Base-by-base conservation (phyloP, 805 yeast species). In the Kluyveromyces dobzhanskii region DNA sequence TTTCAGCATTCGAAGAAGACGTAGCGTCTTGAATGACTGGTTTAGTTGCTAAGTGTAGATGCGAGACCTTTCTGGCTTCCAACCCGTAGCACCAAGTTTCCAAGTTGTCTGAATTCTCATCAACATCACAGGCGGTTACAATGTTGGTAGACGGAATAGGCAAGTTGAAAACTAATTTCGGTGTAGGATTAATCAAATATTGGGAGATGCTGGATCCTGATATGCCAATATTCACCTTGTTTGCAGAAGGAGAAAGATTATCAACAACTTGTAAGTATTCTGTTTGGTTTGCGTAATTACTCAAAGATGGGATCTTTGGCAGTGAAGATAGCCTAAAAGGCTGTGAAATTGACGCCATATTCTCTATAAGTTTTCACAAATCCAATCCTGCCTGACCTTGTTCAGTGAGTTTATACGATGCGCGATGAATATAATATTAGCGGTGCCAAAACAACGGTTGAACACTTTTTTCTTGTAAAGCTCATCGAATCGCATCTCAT, bases 161-260 rank as follows among this genome's bases (percentile, higher is more conserved):
- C 17, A 50, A 41, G 38, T 54, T 57, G 25, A 50, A 51, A 3
- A 56, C 46, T n/a, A 59, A 42, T 36, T 54, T 61, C 14, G 65
- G 65, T 2, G 64, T 57, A 23, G 65, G 65, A 39, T 61, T 60
- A 12, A 60, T 48, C 8, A 60, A 41, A 41, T 56, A 61, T 40
- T 61, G 61, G 12, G 59, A 52, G 18, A 61, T 47, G 3, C 63
- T 53, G 19, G 61, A 59, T 14, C 59, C 62, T 1, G 63, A 59
- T 9, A 61, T 49, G 31, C 63, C 64, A 13, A 61, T 48, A 23
- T 54, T 56, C n/a, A 61, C 44, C 25, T 45, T 51, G 36, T 61
- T 57, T 2, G 62, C 44, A 14, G 46, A 37, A 14, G 49, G 42
- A 26, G 42, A 30, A 46, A 47, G 45, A 35, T 48, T 45, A 29